A percentile compares a stretch with the other conserved stretches of the same genome.
Conservation (phyloP, 2,329 filamentous ascomycete genomes). For the Whalleya microplaca region DNA sequence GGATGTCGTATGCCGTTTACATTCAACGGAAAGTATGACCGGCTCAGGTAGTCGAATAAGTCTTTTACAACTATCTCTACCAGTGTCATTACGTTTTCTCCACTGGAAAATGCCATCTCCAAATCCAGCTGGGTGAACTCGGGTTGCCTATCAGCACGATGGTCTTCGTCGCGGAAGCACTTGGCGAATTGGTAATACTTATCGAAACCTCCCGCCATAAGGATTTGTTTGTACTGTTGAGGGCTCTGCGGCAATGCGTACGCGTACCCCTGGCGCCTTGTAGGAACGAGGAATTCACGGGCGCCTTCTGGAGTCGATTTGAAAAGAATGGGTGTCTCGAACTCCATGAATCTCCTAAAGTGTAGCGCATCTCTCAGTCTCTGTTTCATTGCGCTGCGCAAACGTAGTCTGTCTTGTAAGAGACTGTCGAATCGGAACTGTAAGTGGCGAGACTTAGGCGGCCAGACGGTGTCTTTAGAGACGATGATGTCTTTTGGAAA, state of each 20-base stretch:
- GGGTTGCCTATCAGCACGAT: slow-evolving; percentile 88
- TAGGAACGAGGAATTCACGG: slow-evolving; percentile 91
- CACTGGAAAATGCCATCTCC: slow-evolving; percentile 85
- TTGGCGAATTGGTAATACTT: slow-evolving; percentile 91
- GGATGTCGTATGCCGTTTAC: slow-evolving; percentile 33
- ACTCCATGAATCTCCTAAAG: slow-evolving; percentile 63
- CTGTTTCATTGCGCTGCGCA: slow-evolving; percentile 63
- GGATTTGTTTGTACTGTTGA: slow-evolving; percentile 97
- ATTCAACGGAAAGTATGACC: slow-evolving; percentile 40
- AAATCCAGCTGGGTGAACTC: slow-evolving; percentile 97
- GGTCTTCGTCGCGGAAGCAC: slow-evolving; percentile 94
- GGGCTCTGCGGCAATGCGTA: slow-evolving; percentile 96
- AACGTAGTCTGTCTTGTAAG: slow-evolving; percentile 69
- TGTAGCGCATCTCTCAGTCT: slow-evolving; percentile 43
- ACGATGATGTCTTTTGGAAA: slow-evolving; percentile 79
- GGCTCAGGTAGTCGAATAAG: slow-evolving; percentile 61
- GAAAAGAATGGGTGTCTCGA: slow-evolving; percentile 94
- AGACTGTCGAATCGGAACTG: slow-evolving; percentile 77
- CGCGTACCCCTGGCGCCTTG: slow-evolving; percentile 72
- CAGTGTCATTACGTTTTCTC: slow-evolving; percentile 67
- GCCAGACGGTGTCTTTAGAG: slow-evolving; percentile 73
- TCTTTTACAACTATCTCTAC: slow-evolving; percentile 56
- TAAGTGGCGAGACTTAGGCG: slow-evolving; percentile 76
- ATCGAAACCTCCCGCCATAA: slow-evolving; percentile 86
- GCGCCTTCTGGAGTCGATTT: slow-evolving; percentile 97